Evolutionary conservation across 805 yeast genomes (phyloP).

Genomic region (Lachancea lanzarotensis): DNA sequence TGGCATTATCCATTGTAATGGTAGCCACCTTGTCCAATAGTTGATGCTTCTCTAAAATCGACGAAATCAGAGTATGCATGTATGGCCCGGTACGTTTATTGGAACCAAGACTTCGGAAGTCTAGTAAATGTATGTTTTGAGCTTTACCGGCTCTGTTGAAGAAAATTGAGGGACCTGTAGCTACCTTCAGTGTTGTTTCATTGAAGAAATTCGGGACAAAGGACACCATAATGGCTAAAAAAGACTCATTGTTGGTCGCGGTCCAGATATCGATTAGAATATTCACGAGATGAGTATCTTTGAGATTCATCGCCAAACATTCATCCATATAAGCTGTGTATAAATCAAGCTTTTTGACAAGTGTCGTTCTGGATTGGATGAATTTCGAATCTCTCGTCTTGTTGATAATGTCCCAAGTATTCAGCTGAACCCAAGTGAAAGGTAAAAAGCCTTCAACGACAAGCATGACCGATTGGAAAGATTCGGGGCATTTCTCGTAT

Average conservation of each 20-base stretch:
- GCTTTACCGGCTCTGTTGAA: conserved; percentile 1
- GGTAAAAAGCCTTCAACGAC: conserved; percentile 3
- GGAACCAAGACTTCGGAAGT: conserved; percentile 1
- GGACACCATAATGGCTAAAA: conserved; percentile 5
- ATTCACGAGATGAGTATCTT: conserved; percentile 2
- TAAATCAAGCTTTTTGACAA: neutral
- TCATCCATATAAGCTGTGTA: neutral
- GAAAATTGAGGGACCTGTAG: neutral
- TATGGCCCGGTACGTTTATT: neutral
- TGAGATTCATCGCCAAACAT: neutral
- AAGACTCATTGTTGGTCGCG: neutral
- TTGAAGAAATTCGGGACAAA: conserved; percentile 8
- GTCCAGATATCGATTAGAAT: conserved; percentile 7
- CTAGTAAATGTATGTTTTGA: conserved; percentile 7
- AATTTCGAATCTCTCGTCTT: neutral
- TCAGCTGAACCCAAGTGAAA: neutral
- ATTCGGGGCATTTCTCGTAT: neutral
- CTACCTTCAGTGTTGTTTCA: neutral
- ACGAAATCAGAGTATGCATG: neutral
- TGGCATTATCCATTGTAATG: conserved; percentile 7
- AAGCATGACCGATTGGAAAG: neutral
- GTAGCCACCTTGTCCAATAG: conserved; percentile 9
- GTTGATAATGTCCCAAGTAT: neutral
- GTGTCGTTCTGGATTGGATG: conserved; percentile 2
- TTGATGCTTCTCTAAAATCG: conserved; percentile 1